A percentile compares a stretch with the other conserved stretches of the same genome.
Conservation (phyloP, 129 eudicot genomes). For the Cynara cardunculus region DNA sequence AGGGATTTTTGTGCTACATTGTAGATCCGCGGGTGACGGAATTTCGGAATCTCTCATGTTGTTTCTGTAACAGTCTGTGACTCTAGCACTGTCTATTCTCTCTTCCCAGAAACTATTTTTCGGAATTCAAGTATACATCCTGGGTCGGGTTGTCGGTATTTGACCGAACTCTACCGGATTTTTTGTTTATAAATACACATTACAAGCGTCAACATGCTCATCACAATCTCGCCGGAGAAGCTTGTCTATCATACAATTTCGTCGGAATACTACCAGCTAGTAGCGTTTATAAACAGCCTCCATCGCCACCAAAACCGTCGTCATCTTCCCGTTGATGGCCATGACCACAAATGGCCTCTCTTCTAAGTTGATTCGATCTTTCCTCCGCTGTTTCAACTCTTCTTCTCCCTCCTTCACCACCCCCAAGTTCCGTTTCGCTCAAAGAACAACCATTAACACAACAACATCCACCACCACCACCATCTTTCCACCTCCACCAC, state of each 20-base stretch:
- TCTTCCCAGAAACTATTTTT: background rate
- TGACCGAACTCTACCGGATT: background rate
- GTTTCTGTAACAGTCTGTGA: background rate
- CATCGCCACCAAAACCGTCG: background rate
- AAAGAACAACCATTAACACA: background rate
- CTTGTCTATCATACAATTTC: background rate
- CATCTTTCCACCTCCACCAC: conserved; percentile 5
- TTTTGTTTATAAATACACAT: background rate
- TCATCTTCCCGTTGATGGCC: background rate
- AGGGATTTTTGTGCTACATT: too few relatives aligned
- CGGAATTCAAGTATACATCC: background rate
- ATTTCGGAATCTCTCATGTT: too few relatives aligned
- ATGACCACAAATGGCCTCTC: background rate
- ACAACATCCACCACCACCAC: background rate
- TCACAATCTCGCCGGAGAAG: background rate
- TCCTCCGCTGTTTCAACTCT: background rate
- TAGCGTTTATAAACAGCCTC: background rate
- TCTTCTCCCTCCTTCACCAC: background rate
- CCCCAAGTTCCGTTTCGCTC: background rate
- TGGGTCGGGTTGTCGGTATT: background rate
- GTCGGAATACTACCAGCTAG: background rate
- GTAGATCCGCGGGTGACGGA: too few relatives aligned
- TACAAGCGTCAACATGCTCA: background rate
- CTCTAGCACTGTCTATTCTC: background rate
- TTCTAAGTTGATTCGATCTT: background rate